Evolutionary conservation across 208 protist species (phyloP).

Genomic region (Trypanosoma lewisi): DNA sequence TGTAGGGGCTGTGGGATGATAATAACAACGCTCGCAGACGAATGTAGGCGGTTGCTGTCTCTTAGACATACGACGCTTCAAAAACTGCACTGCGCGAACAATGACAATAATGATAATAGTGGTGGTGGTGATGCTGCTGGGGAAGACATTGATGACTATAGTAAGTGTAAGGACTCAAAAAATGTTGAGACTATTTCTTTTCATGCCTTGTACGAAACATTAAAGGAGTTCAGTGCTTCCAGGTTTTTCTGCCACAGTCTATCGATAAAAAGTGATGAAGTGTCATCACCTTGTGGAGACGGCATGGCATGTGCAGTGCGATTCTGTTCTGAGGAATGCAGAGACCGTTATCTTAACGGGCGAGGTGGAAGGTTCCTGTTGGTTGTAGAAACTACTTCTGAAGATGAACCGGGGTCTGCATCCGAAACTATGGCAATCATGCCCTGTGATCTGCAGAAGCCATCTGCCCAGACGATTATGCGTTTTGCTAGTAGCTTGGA

Average conservation of each 20-base stretch:
- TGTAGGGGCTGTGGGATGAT: slow-evolving; percentile 46
- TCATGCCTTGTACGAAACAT: slow-evolving; percentile 6
- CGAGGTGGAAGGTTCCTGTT: slow-evolving; percentile 16
- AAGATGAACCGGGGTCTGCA: background rate
- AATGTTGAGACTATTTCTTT: background rate
- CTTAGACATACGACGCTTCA: background rate
- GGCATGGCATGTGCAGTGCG: background rate
- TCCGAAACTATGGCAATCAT: background rate
- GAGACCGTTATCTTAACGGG: slow-evolving; percentile 3
- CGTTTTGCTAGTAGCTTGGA: slow-evolving; percentile 6
- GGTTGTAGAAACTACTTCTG: background rate
- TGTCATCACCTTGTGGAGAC: background rate
- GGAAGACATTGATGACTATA: background rate
- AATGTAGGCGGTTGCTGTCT: slow-evolving; percentile 26
- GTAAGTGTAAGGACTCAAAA: background rate
- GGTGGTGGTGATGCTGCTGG: background rate
- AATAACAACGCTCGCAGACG: slow-evolving; percentile 22
- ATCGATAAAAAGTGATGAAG: background rate
- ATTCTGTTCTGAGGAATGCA: slow-evolving; percentile 19
- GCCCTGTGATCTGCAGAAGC: slow-evolving; percentile 1
- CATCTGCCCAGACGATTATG: slow-evolving; percentile 21
- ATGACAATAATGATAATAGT: slow-evolving; percentile 6
- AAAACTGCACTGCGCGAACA: background rate
- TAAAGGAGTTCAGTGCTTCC: slow-evolving; percentile 14
- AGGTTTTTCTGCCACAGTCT: background rate